Percentiles rank a stretch among this genome's conserved stretches.
These are phyloP conservation scores for Agastache rugosa DNA, from an alignment of 257 asterid species.

Conservation along the genomic window DNA sequence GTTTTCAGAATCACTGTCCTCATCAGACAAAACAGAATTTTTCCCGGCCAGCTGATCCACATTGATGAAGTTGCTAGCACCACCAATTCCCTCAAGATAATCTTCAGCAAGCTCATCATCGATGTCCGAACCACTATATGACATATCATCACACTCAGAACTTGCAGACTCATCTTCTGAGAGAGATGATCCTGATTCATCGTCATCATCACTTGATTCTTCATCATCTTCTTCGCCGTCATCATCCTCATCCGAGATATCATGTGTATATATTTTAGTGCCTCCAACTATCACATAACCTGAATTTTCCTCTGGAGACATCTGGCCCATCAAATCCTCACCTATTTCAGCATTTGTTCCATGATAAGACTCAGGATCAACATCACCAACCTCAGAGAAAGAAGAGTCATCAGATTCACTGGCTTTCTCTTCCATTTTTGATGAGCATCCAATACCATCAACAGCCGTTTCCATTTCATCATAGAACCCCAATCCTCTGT, in stretches of 20 bases:
- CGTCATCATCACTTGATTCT: slow-evolving; percentile 55
- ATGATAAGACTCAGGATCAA: slow-evolving; percentile 36
- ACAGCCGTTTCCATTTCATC: slow-evolving; percentile 53
- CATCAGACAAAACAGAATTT: slow-evolving; percentile 46
- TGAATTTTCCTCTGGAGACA: slow-evolving; percentile 52
- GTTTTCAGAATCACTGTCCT: slow-evolving; percentile 43
- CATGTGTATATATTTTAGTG: slow-evolving; percentile 74
- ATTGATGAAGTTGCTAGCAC: slow-evolving; percentile 50
- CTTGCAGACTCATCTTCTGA: slow-evolving; percentile 57
- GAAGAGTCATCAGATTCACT: slow-evolving; percentile 45
- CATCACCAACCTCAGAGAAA: slow-evolving; percentile 52
- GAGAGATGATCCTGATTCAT: slow-evolving; percentile 51
- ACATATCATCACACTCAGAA: slow-evolving; percentile 56
- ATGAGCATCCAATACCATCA: slow-evolving; percentile 50
- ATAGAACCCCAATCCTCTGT: slow-evolving; percentile 75
- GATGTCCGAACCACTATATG: slow-evolving; percentile 71
- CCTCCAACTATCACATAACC: slow-evolving; percentile 87
- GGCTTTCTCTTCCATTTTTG: slow-evolving; percentile 58
- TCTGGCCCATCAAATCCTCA: slow-evolving; percentile 45
- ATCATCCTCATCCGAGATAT: slow-evolving; percentile 68
- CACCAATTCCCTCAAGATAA: slow-evolving; percentile 86
- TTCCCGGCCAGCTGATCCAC: slow-evolving; percentile 62
- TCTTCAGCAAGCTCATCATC: slow-evolving; percentile 92
- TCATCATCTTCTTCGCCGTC: slow-evolving; percentile 52
- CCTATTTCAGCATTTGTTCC: slow-evolving; percentile 42